Evolutionary conservation across 495 filamentous ascomycete genomes (phyloP), one percentile per base, ranked within the genome.

Genomic region (Sphaerosporella brunnea): DNA sequence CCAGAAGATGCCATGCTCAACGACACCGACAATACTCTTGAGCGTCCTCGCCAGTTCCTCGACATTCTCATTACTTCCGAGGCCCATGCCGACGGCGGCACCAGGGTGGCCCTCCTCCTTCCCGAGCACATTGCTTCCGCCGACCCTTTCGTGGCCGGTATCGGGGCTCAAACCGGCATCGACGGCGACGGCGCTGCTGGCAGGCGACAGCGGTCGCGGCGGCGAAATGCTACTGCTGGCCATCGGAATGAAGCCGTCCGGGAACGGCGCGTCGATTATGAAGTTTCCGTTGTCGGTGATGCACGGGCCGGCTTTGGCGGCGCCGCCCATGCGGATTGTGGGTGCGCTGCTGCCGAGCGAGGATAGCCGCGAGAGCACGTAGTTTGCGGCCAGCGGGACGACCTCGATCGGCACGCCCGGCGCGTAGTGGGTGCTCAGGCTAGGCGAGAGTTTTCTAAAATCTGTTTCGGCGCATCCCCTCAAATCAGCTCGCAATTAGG

Each of bases 221-320:
- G 66, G 90, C 90, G 60, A 96, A 80, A 75, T 97, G 90, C 56
- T 96, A 3, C 51, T 51, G 9, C 26, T 30, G 20, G 51, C 39
- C 0, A 64, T 62, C 26, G 72, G 59, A 24, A 79, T 73, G 20
- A 82, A 65, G 23, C 94, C 67, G 8, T 78, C 70, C 28, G 68
- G 65, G 67, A 97, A 95, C 0, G 82, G 80, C 9, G 87, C 90
- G 58, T 96, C 90, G 53, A 97, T 74, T 49, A 97, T 80, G 70
- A 82, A 88, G 69, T 93, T 82, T 51, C 75, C 78, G 62, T 97
- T 93, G 64, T 97, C 90, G 10, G 92, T 96, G 57, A 92, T 81
- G 21, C 85, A 68, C 2, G 84, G 82, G 11, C 82, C 84, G 25
- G 80, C 75, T 66, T 92, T 93, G 18, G 69, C 68, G 25, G 74